Base-by-base conservation (phyloP, 2,329 filamentous ascomycete genomes). In the Rasamsonia emersonii region DNA sequence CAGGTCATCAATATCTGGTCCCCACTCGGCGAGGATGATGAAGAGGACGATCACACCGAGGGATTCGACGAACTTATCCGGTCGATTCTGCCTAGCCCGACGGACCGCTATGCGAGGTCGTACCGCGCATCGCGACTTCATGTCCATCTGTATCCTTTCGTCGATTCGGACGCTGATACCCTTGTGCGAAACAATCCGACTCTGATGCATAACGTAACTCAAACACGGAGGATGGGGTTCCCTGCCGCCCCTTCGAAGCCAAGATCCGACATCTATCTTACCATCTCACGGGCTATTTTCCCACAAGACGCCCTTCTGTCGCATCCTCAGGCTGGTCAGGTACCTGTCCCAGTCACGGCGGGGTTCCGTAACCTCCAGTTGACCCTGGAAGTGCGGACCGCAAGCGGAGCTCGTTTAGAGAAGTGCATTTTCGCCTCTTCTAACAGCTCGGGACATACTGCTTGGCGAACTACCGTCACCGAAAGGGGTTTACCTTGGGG, bases 251-350 rank as follows among this genome's bases (percentile, higher is more conserved):
- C 91, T 0, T 86, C 82, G 0, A 88, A 86, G 53, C 71, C 82
- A 10, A 73, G 93, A 47, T 95, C 86, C 8, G 93, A 98, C 55
- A 96, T 98, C 30, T 98, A 98, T 53, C 60, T 98, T 26, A 95
- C 86, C 0, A 60, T 98, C 28, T 77, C 78, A 36, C 79, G 86
- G 41, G 83, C 86, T 0, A 70, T 79, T n/a, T 66, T 98, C 15
- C 79, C 81, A 11, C 77, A 78, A 36, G 71, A 75, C 42, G 72
- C 73, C 8, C 64, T 73, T 24, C 59, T 81, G 14, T 73, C 75
- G 6, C 78, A 82, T 49, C 76, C 77, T 0, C 85, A 93, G 47
- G 79, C 82, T 19, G 86, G 85, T n/a, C 83, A 82, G 40, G 79
- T 89, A 8, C 78, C 81, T 2, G 65, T 89, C 1, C 70, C 83